These are phyloP conservation scores for Podaxis rugospora DNA, from an alignment of 768 basidiomycete genomes.

Conservation along the genomic window DNA sequence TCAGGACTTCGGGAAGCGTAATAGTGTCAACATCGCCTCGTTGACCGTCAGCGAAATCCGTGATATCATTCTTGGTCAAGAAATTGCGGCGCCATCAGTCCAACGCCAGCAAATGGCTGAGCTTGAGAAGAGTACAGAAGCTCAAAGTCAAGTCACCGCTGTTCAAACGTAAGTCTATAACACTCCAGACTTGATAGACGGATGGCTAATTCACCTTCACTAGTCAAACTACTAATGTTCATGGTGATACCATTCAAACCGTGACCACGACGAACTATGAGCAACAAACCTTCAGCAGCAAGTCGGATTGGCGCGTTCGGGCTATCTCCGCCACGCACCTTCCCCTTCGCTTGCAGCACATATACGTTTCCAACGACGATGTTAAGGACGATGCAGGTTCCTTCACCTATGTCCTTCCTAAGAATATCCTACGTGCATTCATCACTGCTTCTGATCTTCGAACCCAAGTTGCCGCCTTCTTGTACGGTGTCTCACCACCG, in stretches of 20 bases:
- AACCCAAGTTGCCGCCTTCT: slow-evolving; percentile 91
- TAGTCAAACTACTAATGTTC: slow-evolving; percentile 94
- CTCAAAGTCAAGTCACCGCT: slow-evolving; percentile 92
- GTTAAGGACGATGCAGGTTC: slow-evolving; percentile 97
- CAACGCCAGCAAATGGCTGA: slow-evolving; percentile 99
- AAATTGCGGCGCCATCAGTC: slow-evolving; percentile 92
- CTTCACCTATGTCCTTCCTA: slow-evolving; percentile 93
- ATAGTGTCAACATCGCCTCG: slow-evolving; percentile 98
- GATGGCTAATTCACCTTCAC: slow-evolving; percentile 10
- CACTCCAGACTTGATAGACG: not conserved
- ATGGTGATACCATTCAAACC: slow-evolving; percentile 93
- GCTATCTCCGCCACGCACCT: slow-evolving; percentile 97
- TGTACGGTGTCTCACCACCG: slow-evolving; percentile 89
- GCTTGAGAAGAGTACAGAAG: slow-evolving; percentile 93
- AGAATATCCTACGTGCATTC: slow-evolving; percentile 94
- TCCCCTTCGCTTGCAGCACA: slow-evolving; percentile 93
- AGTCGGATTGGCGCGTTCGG: slow-evolving; percentile 99
- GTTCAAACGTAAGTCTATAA: slow-evolving; percentile 67
- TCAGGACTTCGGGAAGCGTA: slow-evolving; percentile 96
- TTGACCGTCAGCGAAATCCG: slow-evolving; percentile 95
- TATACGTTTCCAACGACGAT: slow-evolving; percentile 98
- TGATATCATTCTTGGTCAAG: slow-evolving; percentile 98
- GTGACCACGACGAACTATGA: slow-evolving; percentile 98
- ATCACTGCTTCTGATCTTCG: slow-evolving; percentile 91
- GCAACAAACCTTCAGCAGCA: slow-evolving; percentile 97